Evolutionary conservation across 2,329 filamentous ascomycete species (phyloP), one percentile per base, ranked within the genome.

Genomic region (Phyllosticta citribraziliensis): DNA sequence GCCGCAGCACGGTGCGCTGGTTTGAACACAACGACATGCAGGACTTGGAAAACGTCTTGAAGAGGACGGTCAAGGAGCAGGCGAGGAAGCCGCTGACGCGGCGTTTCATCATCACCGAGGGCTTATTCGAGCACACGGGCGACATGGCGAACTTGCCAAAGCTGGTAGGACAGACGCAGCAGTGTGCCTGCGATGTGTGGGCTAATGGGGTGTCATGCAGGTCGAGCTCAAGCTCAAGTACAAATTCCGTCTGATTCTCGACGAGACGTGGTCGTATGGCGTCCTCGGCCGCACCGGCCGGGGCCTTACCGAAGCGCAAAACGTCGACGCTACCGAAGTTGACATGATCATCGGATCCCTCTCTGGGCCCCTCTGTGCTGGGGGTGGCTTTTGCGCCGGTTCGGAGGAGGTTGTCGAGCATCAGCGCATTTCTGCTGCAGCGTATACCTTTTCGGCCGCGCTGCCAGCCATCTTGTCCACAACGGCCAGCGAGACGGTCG

Each of bases 321-420:
- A 97, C 68, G 93, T 99, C 19, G 94, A 97, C 72, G 86, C 93
- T 0, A 85, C 88, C 10, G 89, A 96, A 71, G 87, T 99, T 56
- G 94, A 99, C 77, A 97, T 99, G 91, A 93, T 99, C 66, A 84
- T 97, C 58, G 94, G 95, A 52, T 96, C 91, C 40, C 84, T 99
- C 54, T 87, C 93, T 12, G 93, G 94, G 2, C 88, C 92, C 17
- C 81, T 99, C 47, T 94, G 93, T 70, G 91, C 90, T 10, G 93
- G 92, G 60, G 94, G 95, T 67, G 94, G 94, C 17, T 99, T 99
- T 79, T 99, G 94, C 72, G 92, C 93, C 17, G 93, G 92, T 19
- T 87, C 88, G 50, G 87, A 87, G 65, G 94, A 97, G 71, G 92
- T 97, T 19, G 89, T 97, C 19, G 90, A 95, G 73, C 94, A 99